Evolutionary conservation across 345 rosid species (phyloP), one percentile per base, ranked within the genome.

Genomic region (Lepidium africanum): DNA sequence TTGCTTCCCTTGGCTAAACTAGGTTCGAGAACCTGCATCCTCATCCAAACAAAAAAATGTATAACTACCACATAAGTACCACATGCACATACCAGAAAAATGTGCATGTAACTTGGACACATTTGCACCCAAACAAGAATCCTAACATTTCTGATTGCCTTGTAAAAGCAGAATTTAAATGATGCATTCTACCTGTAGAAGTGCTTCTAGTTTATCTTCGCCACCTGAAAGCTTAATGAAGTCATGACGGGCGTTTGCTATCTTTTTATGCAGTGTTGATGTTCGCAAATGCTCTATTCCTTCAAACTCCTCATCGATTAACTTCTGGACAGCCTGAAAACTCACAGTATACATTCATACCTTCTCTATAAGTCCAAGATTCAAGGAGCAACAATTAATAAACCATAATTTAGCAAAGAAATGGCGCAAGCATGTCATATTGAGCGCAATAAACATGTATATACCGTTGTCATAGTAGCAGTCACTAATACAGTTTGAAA

Each of bases 381-480:
- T 14, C 36, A 49, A 49, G 43, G 25, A 54, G 37, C 17, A 49
- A 37, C 16, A 35, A 35, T 12, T 16, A 10, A 30, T 13, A 33
- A 42, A 63, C 19, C 17, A 10, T 33, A 38, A 73, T 15, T 11
- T 52, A 14, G 30, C 46, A 52, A 17, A 46, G 46, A 10, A 41
- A 60, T 42, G 10, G 55, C 2, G 17, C 56, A 46, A 33, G 42
- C 1, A 1, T 21, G 62, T 51, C 12, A 39, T 15, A 47, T 19
- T 47, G 42, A 39, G 16, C 42, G 2, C 66, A 59, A 7, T 41
- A 32, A 69, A 49, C 46, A 40, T 63, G 37, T 54, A 32, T 63
- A 75, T 79, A 93, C 98, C 88, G 63, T 82, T 68, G 95, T 77
- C 94, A 93, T 93, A 68, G 97, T 93, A 54, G 98, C 98, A 59